Evolutionary conservation across 148 eudicot genomes (phyloP).

Genomic region (Amaranthus cruentus): DNA sequence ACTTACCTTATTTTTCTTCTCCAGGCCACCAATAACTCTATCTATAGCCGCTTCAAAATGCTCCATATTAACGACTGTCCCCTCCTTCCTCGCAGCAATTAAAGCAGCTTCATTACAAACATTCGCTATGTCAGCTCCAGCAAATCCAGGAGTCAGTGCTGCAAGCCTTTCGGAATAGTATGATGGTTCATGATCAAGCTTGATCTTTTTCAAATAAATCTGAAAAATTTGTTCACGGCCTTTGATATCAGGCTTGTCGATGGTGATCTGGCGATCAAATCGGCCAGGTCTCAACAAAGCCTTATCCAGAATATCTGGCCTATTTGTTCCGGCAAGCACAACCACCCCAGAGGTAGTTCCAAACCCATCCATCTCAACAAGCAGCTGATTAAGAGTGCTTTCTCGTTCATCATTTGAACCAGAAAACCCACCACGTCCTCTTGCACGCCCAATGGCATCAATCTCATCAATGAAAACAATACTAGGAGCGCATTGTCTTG

Average conservation of each 20-base stretch:
- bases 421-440: constrained; percentile 80
- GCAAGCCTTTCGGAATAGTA: constrained; percentile 78
- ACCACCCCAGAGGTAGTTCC: constrained; percentile 84
- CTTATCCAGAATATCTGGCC: constrained; percentile 84
- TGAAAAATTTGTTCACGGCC: constrained; percentile 89
- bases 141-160: constrained; percentile 91
- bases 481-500: constrained; percentile 86
- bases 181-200: constrained; percentile 72
- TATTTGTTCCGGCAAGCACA: constrained; percentile 85
- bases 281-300: constrained; percentile 89
- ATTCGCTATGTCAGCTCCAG: constrained; percentile 96
- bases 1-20: constrained; percentile 78
- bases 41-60: constrained; percentile 88
- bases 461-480: constrained; percentile 92
- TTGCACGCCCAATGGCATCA: constrained; percentile 86
- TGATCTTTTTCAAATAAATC: constrained; percentile 71
- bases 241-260: constrained; percentile 85
- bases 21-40: constrained; percentile 85
- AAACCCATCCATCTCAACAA: constrained; percentile 96
- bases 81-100: constrained; percentile 73
- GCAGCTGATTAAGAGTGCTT: constrained; percentile 85
- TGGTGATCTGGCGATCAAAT: constrained; percentile 73
- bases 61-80: constrained; percentile 48
- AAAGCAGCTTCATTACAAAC: constrained; percentile 91
- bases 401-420: constrained; percentile 85